Conservation (phyloP, 345 rosid species). For the Combretum micranthum region DNA sequence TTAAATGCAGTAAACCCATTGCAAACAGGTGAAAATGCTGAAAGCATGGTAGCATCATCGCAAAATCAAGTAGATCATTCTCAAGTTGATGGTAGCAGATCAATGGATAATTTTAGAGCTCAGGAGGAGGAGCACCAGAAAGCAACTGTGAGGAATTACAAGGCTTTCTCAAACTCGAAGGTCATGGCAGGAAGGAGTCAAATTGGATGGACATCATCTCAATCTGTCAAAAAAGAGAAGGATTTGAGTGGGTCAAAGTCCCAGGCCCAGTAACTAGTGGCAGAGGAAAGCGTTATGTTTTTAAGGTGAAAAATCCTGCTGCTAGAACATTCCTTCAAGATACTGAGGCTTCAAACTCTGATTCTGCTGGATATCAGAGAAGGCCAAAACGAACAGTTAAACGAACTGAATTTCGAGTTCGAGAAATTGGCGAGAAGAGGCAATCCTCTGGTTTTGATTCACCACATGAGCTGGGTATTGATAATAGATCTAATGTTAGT, state of each 20-base stretch:
- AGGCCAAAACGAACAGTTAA: constrained; percentile 37
- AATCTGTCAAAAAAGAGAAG: constrained; percentile 23
- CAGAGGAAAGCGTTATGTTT: constrained; percentile 39
- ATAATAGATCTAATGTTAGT: constrained; percentile 41
- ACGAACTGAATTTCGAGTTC: constrained; percentile 68
- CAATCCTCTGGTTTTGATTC: constrained; percentile 22
- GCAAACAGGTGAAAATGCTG: constrained; percentile 28
- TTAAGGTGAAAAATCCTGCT: constrained; percentile 45
- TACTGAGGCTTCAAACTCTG: constrained; percentile 47
- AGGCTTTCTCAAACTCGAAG: constrained; percentile 21
- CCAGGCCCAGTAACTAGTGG: constrained; percentile 32
- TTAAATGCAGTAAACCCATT: constrained; percentile 25
- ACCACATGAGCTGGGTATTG: constrained; percentile 29
- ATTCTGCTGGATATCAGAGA: constrained; percentile 55
- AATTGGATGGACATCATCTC: constrained; percentile 23
- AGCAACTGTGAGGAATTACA: constrained; percentile 25
- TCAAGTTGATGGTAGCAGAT: constrained; percentile 16
- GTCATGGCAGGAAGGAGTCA: constrained; percentile 39
- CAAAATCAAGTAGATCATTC: constrained; percentile 41
- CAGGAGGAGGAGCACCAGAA: constrained; percentile 27
- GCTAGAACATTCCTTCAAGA: constrained; percentile 37
- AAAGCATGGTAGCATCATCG: constrained; percentile 18
- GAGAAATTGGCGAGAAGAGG: constrained; percentile 47
- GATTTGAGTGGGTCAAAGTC: constrained; percentile 22
- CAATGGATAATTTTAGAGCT: constrained; percentile 23